phyloP scores from a whole-genome alignment of 2,329 filamentous ascomycete genomes.

The Sclerotinia trifoliorum region DNA sequence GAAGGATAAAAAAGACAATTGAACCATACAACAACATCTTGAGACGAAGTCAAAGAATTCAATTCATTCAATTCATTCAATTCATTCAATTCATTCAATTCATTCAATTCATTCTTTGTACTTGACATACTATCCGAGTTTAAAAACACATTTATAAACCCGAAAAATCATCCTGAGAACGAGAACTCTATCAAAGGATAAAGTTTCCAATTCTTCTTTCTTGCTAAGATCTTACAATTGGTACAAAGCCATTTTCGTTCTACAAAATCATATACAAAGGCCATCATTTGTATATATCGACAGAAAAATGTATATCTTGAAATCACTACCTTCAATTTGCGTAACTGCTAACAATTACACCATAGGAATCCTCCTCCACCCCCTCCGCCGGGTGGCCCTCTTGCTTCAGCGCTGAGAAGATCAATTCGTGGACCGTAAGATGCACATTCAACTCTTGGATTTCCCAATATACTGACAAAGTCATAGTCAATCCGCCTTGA shows the following conservation, averaged over 20 bases:
- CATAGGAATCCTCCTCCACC: constrained; percentile 21
- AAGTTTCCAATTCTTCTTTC: background rate
- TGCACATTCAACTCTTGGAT: background rate
- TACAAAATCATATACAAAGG: background rate
- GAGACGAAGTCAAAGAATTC: background rate
- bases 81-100: no score
- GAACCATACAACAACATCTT: background rate
- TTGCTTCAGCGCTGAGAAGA: constrained; percentile 7
- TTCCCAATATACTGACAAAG: constrained; percentile 11
- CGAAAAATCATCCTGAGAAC: background rate
- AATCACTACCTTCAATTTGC: background rate
- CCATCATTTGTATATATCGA: background rate
- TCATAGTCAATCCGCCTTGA: constrained; percentile 60
- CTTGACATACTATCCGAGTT: no score
- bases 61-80: background rate
- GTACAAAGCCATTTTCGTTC: background rate
- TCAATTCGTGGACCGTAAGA: constrained; percentile 39
- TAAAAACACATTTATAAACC: background rate
- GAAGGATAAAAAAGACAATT: background rate
- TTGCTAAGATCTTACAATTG: background rate
- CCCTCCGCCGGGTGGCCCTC: constrained; percentile 17
- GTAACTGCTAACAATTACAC: background rate
- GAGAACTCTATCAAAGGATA: background rate
- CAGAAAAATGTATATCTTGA: background rate
- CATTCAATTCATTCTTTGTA: background rate